These are phyloP conservation scores for Pythium grandisporangium DNA, from an alignment of 352 stramenopile species.

Conservation along the genomic window DNA sequence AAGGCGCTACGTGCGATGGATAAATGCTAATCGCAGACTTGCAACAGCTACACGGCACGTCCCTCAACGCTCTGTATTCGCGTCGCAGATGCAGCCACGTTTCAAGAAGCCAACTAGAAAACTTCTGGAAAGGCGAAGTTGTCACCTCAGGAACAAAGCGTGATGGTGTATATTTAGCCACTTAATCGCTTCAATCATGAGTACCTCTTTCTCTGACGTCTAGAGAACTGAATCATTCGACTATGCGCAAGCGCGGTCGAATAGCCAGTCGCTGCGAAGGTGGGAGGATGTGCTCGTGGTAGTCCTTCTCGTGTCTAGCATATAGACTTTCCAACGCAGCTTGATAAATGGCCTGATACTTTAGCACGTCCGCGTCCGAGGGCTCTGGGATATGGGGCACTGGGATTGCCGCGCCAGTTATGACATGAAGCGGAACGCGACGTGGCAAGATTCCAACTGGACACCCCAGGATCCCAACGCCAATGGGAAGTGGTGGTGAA, in stretches of 20 bases:
- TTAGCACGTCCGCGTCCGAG: slow-evolving; percentile 25
- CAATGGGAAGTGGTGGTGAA: slow-evolving; percentile 25
- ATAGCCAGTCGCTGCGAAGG: slow-evolving; percentile 14
- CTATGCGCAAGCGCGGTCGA: slow-evolving; percentile 17
- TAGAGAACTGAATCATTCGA: slow-evolving; percentile 12
- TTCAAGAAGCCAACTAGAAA: no score
- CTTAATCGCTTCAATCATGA: slow-evolving; percentile 1
- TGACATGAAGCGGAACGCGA: slow-evolving; percentile 20
- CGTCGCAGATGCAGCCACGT: no score
- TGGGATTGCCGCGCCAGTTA: slow-evolving; percentile 29
- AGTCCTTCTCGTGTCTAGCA: slow-evolving; percentile 28
- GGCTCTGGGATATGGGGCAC: slow-evolving; percentile 29
- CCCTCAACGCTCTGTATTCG: no score
- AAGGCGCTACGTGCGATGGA: no score
- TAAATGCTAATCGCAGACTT: no score
- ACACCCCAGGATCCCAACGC: slow-evolving; percentile 17
- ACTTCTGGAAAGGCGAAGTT: no score
- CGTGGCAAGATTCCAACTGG: slow-evolving; percentile 24
- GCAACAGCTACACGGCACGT: no score
- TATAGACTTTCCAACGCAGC: slow-evolving; percentile 35
- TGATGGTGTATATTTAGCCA: slow-evolving; percentile 1
- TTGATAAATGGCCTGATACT: slow-evolving; percentile 38
- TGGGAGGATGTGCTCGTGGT: slow-evolving; percentile 26
- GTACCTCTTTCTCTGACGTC: no score
- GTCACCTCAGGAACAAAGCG: no score